These are phyloP conservation scores for Stygiomarasmius scandens DNA, from an alignment of 1,284 basidiomycete genomes.

Conservation along the genomic window DNA sequence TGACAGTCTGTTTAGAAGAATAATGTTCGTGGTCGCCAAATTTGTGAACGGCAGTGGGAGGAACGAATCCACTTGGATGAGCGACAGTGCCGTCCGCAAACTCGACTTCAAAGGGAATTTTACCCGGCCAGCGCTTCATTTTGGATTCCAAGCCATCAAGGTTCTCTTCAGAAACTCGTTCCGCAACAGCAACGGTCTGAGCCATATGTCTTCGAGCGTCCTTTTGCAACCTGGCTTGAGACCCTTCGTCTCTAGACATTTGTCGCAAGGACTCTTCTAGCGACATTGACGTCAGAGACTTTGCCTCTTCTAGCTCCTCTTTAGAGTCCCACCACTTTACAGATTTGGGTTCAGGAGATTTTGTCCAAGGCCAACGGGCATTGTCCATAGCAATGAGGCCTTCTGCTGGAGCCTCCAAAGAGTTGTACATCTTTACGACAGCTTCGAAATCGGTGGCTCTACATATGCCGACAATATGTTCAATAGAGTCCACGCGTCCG, in stretches of 20 bases:
- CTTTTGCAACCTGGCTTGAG: slow-evolving; percentile 14
- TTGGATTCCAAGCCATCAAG: slow-evolving; percentile 24
- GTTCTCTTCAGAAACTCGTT: slow-evolving; percentile 32
- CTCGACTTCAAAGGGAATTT: slow-evolving; percentile 37
- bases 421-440: slow-evolving; percentile 34
- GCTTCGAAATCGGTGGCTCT: slow-evolving; percentile 34
- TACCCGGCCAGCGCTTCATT: slow-evolving; percentile 27
- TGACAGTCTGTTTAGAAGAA: no score
- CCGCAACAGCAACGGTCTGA: slow-evolving; percentile 34
- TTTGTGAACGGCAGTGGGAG: slow-evolving; percentile 37
- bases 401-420: slow-evolving; percentile 17
- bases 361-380: slow-evolving; percentile 34
- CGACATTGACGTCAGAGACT: background rate
- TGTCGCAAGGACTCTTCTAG: slow-evolving; percentile 3
- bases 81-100: slow-evolving; percentile 33
- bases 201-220: slow-evolving; percentile 12
- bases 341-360: background rate
- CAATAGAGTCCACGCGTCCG: slow-evolving; percentile 35
- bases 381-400: slow-evolving; percentile 39
- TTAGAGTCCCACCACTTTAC: slow-evolving; percentile 10
- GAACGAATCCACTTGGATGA: slow-evolving; percentile 40
- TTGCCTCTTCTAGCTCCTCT: slow-evolving; percentile 6
- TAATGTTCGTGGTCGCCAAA: slow-evolving; percentile 21
- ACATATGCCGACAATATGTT: slow-evolving; percentile 40
- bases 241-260: slow-evolving; percentile 26